phyloP scores from a whole-genome alignment of 208 protist genomes.

The Leishmania tarentolae region DNA sequence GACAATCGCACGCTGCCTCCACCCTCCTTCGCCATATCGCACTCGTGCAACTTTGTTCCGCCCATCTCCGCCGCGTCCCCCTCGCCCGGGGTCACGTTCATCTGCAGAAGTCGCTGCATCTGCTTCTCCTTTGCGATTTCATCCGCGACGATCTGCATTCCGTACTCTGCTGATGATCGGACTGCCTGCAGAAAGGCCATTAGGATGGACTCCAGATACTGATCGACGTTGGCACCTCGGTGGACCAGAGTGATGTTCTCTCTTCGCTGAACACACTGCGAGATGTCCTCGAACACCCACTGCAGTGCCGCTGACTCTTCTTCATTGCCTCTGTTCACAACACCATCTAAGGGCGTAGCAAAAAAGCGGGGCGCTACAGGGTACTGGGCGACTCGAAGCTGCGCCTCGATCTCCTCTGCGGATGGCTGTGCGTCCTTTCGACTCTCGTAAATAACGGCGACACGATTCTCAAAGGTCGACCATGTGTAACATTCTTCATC shows the following conservation, averaged over 20 bases:
- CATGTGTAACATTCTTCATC: conserved; percentile 21
- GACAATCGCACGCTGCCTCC: conserved; percentile 45
- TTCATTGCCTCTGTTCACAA: conserved; percentile 49
- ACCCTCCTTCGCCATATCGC: conserved; percentile 10
- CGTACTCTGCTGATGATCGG: conserved; percentile 74
- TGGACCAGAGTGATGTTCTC: conserved; percentile 89
- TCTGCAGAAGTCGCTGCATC: conserved; percentile 88
- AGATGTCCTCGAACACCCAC: conserved; percentile 63
- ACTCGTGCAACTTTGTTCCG: conserved; percentile 20
- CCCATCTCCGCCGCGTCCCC: conserved; percentile 26
- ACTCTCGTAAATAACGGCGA: conserved; percentile 31
- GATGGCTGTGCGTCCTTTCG: conserved; percentile 19
- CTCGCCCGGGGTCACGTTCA: conserved; percentile 45
- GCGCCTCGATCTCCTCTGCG: conserved; percentile 23
- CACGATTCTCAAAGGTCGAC: conserved; percentile 33
- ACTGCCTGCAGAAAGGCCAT: conserved; percentile 60
- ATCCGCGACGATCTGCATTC: conserved; percentile 90
- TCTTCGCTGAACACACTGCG: conserved; percentile 53
- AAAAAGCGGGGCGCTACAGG: conserved; percentile 56
- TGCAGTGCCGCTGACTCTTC: conserved; percentile 38
- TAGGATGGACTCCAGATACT: conserved; percentile 68
- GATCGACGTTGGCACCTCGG: conserved; percentile 58
- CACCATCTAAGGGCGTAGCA: conserved; percentile 63
- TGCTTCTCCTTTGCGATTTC: conserved; percentile 90
- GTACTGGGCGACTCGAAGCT: conserved; percentile 21